Conservation (phyloP, 176 grass and related monocot species). For the Cocos nucifera region DNA sequence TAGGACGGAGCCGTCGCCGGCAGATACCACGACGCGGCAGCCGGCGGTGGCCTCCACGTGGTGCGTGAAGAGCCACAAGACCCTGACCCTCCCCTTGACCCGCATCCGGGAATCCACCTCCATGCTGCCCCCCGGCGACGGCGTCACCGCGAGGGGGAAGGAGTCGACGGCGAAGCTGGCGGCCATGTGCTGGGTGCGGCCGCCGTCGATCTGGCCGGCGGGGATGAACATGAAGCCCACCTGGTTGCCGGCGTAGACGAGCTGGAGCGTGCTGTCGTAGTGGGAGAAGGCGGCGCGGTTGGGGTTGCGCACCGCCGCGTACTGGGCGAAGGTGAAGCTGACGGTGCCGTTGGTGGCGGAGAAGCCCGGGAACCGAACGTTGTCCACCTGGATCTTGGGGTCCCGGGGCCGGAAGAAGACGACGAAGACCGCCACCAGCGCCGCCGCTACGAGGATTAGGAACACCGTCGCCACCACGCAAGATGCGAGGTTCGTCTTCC, state of each 20-base stretch:
- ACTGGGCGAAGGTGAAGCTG: slow-evolving; percentile 64
- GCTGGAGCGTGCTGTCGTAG: slow-evolving; percentile 80
- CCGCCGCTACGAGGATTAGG: too few relatives aligned
- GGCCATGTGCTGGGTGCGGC: slow-evolving; percentile 52
- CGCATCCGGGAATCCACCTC: slow-evolving; percentile 73
- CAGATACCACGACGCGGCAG: slow-evolving; percentile 59
- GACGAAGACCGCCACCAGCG: too few relatives aligned
- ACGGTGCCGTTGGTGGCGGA: slow-evolving; percentile 58
- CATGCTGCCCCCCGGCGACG: slow-evolving; percentile 13
- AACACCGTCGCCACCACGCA: too few relatives aligned
- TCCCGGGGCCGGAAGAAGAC: slow-evolving; percentile 58
- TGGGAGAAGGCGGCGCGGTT: slow-evolving; percentile 73
- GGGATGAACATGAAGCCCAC: slow-evolving; percentile 69
- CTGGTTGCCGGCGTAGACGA: slow-evolving; percentile 43
- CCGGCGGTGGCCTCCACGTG: slow-evolving; percentile 52
- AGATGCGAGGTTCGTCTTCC: too few relatives aligned
- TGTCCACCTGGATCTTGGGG: slow-evolving; percentile 47
- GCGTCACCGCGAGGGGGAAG: slow-evolving; percentile 22
- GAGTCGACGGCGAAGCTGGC: slow-evolving; percentile 61
- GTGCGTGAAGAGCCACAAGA: slow-evolving; percentile 74
- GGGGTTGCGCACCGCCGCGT: slow-evolving; percentile 62
- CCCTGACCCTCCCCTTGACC: slow-evolving; percentile 61
- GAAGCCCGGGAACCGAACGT: slow-evolving; percentile 49
- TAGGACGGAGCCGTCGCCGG: slow-evolving; percentile 50
- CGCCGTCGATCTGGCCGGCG: slow-evolving; percentile 22